Percentiles rank a stretch among this genome's conserved stretches.
These are phyloP conservation scores for Leishmania arabica DNA, from an alignment of 208 protist species.

Conservation along the genomic window DNA sequence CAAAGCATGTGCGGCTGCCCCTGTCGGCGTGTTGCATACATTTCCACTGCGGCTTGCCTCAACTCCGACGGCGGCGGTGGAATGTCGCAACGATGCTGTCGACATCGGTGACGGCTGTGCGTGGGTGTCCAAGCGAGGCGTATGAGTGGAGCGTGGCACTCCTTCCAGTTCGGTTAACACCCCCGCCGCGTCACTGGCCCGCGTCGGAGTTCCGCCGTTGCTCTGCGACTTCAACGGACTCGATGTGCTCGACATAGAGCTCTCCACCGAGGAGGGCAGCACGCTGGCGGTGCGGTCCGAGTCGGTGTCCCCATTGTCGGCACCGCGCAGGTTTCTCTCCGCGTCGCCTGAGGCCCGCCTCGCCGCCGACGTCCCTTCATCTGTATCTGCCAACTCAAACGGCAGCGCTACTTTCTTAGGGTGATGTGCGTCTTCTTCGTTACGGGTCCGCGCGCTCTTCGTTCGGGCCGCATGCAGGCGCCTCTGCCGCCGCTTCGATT, in stretches of 20 bases:
- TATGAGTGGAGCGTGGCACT: not conserved
- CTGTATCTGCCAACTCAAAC: not conserved
- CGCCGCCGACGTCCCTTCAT: not conserved
- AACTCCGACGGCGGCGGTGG: not conserved
- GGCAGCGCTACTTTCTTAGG: not conserved
- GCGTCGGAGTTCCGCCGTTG: slow-evolving; percentile 7
- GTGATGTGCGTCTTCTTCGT: slow-evolving; percentile 16
- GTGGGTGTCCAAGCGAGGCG: not conserved
- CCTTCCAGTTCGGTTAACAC: not conserved
- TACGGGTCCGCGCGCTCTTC: slow-evolving; percentile 15
- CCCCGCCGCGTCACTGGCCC: not conserved
- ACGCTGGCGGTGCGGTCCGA: slow-evolving; percentile 52
- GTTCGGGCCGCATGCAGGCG: slow-evolving; percentile 14
- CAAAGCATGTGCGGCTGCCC: not conserved
- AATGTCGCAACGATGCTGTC: not conserved
- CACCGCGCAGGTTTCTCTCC: not conserved
- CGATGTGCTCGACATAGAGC: slow-evolving; percentile 30
- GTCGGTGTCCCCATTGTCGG: slow-evolving; percentile 22
- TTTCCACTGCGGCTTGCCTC: not conserved
- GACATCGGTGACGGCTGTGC: not conserved
- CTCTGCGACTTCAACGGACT: slow-evolving; percentile 22
- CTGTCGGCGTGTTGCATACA: not conserved
- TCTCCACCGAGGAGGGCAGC: slow-evolving; percentile 32
- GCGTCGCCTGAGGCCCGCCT: not conserved
- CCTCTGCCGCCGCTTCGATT: not conserved